A percentile compares a stretch with the other conserved stretches of the same genome.
Evolutionary conservation across 164 flowering plant genomes (phyloP).

Genomic region (Liriodendron chinense): DNA sequence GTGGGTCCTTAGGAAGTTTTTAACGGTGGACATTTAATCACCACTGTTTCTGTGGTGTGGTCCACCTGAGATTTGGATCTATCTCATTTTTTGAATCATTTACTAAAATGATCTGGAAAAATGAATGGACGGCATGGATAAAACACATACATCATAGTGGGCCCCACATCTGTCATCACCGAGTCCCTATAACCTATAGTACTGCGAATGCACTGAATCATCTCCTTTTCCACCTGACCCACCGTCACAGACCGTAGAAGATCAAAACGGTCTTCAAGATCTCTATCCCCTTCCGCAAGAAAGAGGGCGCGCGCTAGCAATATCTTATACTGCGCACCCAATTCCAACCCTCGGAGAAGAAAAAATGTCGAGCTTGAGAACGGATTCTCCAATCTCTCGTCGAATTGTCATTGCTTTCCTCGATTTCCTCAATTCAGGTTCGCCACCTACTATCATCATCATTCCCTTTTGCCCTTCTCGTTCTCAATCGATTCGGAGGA

Average conservation of each 20-base stretch:
- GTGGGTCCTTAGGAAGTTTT: too few species aligned
- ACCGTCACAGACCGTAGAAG: not conserved
- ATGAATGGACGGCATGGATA: too few species aligned
- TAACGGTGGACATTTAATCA: too few species aligned
- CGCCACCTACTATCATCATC: slow-evolving; percentile 8
- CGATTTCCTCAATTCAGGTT: slow-evolving; percentile 73
- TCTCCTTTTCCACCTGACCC: not conserved
- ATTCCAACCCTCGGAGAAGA: not conserved
- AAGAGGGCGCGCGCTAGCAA: not conserved
- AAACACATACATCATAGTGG: too few species aligned
- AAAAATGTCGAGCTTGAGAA: slow-evolving; percentile 47
- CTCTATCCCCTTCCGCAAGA: not conserved
- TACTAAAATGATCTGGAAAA: too few species aligned
- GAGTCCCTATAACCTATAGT: too few species aligned
- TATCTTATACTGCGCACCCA: not conserved
- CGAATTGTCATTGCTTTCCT: slow-evolving; percentile 68
- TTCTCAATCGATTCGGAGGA: not conserved
- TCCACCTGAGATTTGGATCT: too few species aligned
- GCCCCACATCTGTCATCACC: too few species aligned
- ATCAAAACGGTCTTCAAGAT: not conserved
- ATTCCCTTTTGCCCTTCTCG: not conserved
- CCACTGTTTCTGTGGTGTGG: too few species aligned
- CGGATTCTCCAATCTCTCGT: slow-evolving; percentile 69
- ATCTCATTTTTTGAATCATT: too few species aligned
- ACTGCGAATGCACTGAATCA: too few species aligned